Conservation (phyloP, 176 grass and related monocot genomes). For the Neostapfia colusana region DNA sequence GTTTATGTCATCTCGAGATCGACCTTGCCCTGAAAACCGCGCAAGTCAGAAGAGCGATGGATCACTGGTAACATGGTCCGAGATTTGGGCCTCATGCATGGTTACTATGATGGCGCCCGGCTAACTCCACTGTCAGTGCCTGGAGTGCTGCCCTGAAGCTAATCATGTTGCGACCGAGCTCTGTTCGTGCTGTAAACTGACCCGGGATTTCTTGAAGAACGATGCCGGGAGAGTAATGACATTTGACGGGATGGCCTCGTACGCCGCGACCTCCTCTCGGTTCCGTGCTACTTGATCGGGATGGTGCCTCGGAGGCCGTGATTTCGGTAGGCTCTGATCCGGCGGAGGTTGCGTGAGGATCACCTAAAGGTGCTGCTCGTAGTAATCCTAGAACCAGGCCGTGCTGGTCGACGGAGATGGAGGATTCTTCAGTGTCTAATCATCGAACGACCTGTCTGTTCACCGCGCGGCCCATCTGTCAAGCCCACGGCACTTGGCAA, state of each 20-base stretch:
- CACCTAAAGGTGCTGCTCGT: constrained; percentile 20
- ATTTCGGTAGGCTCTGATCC: neutral
- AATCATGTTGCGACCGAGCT: constrained; percentile 8
- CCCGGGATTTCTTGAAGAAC: neutral
- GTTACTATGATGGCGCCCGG: constrained; percentile 1
- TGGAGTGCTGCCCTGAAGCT: constrained; percentile 20
- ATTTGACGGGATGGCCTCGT: constrained; percentile 15
- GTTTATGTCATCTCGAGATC: constrained; percentile 30
- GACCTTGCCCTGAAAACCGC: constrained; percentile 22
- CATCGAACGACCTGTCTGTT: no score
- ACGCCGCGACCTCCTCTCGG: neutral
- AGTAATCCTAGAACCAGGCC: no score
- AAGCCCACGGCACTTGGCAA: neutral
- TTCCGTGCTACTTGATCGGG: constrained; percentile 20
- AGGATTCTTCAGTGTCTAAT: no score
- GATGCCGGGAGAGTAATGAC: neutral
- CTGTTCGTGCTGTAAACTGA: neutral
- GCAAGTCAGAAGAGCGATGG: constrained; percentile 8
- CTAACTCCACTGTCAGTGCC: neutral
- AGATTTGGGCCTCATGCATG: neutral
- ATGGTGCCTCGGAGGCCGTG: constrained; percentile 17
- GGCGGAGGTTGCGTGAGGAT: neutral
- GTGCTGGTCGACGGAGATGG: no score
- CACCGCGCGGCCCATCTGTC: neutral
- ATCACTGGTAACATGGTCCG: neutral